Evolutionary conservation across 2,329 filamentous ascomycete genomes (phyloP).

Genomic region (Ophiostoma piceae): DNA sequence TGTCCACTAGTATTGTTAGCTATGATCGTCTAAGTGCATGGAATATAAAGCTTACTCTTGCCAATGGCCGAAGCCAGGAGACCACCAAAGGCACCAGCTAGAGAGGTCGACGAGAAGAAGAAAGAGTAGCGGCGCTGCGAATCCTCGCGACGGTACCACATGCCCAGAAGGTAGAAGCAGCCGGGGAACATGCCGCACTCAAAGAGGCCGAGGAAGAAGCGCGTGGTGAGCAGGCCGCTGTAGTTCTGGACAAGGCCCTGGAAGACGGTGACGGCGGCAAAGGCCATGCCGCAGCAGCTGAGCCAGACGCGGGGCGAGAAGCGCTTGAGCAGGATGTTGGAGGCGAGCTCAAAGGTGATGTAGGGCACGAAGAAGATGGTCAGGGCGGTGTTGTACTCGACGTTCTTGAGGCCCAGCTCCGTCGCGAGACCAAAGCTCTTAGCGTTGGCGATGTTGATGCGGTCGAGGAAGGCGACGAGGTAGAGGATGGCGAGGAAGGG

Average conservation of each 20-base stretch:
- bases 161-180: slow-evolving; percentile 69
- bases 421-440: slow-evolving; percentile 57
- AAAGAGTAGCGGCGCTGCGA: slow-evolving; percentile 89
- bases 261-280: slow-evolving; percentile 37
- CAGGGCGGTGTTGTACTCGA: slow-evolving; percentile 61
- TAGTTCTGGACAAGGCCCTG: slow-evolving; percentile 36
- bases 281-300: slow-evolving; percentile 72
- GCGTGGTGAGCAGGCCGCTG: slow-evolving; percentile 34
- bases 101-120: slow-evolving; percentile 80
- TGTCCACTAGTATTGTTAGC: slow-evolving; percentile 50
- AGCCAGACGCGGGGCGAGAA: slow-evolving; percentile 66
- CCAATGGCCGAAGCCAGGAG: slow-evolving; percentile 80
- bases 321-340: slow-evolving; percentile 65
- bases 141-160: slow-evolving; percentile 86
- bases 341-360: slow-evolving; percentile 65
- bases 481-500: slow-evolving; percentile 70
- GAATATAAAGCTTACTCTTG: slow-evolving; percentile 48
- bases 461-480: slow-evolving; percentile 62
- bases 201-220: slow-evolving; percentile 39
- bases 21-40: not conserved
- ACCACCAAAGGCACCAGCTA: slow-evolving; percentile 80
- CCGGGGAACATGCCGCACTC: slow-evolving; percentile 69
- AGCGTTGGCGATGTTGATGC: slow-evolving; percentile 77
- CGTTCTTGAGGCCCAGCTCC: slow-evolving; percentile 56
- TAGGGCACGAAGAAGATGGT: slow-evolving; percentile 82